Percentiles rank a stretch among this genome's conserved stretches.
Conservation (phyloP, 2,329 filamentous ascomycete species). For the Nothomitra cinnamomea region DNA sequence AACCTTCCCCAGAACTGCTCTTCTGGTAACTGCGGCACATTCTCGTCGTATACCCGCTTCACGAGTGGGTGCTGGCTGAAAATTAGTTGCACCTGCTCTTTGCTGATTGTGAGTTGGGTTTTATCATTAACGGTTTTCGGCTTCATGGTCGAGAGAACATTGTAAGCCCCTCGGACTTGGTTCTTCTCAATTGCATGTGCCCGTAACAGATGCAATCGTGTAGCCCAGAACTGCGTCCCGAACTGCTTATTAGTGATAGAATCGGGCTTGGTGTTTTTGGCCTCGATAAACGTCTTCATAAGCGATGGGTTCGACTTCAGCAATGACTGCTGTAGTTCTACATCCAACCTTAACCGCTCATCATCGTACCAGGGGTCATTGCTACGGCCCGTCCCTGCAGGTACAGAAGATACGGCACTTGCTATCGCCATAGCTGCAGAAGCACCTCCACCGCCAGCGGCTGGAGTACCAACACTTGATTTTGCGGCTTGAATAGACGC, state of each 20-base stretch:
- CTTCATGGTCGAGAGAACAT: slow-evolving; percentile 81
- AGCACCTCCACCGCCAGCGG: slow-evolving; percentile 25
- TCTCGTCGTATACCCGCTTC: slow-evolving; percentile 80
- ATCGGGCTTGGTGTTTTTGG: slow-evolving; percentile 66
- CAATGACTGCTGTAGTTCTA: slow-evolving; percentile 71
- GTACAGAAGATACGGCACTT: slow-evolving; percentile 40
- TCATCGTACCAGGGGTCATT: slow-evolving; percentile 65
- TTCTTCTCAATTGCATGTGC: slow-evolving; percentile 78
- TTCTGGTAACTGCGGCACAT: slow-evolving; percentile 66
- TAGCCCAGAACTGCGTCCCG: slow-evolving; percentile 88
- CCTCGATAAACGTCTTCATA: slow-evolving; percentile 74
- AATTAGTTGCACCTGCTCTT: slow-evolving; percentile 85
- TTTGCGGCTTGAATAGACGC: slow-evolving; percentile 57
- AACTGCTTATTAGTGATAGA: slow-evolving; percentile 67
- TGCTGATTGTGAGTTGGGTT: slow-evolving; percentile 66
- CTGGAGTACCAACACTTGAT: slow-evolving; percentile 24
- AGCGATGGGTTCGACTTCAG: slow-evolving; percentile 64
- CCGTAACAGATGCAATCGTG: slow-evolving; percentile 66
- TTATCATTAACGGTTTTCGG: slow-evolving; percentile 58
- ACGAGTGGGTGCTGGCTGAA: slow-evolving; percentile 87
- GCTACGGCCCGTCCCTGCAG: slow-evolving; percentile 13
- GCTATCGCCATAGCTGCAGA: slow-evolving; percentile 66
- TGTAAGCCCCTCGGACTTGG: slow-evolving; percentile 80
- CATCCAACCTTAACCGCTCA: slow-evolving; percentile 55
- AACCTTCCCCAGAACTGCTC: slow-evolving; percentile 85